Base-by-base conservation (phyloP, 2,329 filamentous ascomycete species). In the Fragosphaeria purpurea region DNA sequence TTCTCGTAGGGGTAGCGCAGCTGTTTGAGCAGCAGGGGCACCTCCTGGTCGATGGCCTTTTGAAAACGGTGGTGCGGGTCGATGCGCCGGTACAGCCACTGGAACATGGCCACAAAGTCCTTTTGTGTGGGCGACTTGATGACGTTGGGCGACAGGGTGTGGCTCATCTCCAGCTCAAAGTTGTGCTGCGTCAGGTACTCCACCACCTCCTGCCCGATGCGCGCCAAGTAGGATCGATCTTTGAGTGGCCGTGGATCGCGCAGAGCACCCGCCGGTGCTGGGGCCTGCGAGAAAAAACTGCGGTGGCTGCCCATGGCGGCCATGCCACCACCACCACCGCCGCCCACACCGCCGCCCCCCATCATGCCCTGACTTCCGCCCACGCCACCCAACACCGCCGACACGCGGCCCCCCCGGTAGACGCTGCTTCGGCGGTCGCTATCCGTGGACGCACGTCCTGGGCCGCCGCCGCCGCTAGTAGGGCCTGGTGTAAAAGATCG, bases 111-210 rank as follows among this genome's bases (percentile, higher is more conserved):
- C 62, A 94, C 93, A 71, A 98, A 98, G 65, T 98, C 93, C 63
- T 98, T 98, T 60, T 97, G 91, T 1, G 91, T 98, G 0, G 93
- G 94, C 42, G 88, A 95, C 61, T 88, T 91, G 63, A 95, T 83
- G 6, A 88, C 86, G 60, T 96, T 96, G 56, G 86, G 85, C 1
- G 88, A 87, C n/a, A 98, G 73, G 1, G 82, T 85, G 65, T 97
- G 87, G 69, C 95, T 96, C 83, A 94, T 95, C 59, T 97, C 90
- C 77, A 96, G 82, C 67, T 98, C 93, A 61, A 97, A 98, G 63
- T 96, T 95, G 66, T 96, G 85, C 51, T 90, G 83, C 1, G 88
- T 83, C 63, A 98, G 77, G 63, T 95, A 98, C 58, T 98, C 93
- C 57, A 95, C 71, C 50, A 98, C 70, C 61, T 98, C 90, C 59